These are phyloP conservation scores for Wilhelminamyces savonicus DNA, from an alignment of 805 yeast genomes.

Conservation along the genomic window DNA sequence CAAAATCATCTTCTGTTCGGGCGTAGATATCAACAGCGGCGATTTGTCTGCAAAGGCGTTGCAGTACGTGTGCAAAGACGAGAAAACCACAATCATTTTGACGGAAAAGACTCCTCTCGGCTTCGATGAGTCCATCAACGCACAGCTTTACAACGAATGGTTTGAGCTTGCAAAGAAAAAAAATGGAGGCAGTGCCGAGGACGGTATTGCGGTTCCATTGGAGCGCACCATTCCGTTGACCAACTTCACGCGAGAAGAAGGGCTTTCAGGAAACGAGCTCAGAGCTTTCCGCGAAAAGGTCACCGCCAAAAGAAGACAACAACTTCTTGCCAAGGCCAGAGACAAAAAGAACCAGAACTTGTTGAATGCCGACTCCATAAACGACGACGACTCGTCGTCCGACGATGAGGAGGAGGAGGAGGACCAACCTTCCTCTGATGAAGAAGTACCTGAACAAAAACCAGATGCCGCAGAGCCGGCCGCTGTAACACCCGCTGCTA, in stretches of 20 bases:
- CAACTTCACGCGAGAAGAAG: slow-evolving; percentile 42
- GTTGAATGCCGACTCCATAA: slow-evolving; percentile 29
- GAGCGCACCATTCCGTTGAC: slow-evolving; percentile 36
- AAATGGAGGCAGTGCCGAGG: slow-evolving; percentile 39
- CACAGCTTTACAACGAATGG: slow-evolving; percentile 52
- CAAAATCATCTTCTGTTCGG: slow-evolving; percentile 75
- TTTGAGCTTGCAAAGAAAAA: slow-evolving; percentile 28
- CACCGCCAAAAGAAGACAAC: slow-evolving; percentile 39
- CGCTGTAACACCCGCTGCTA: slow-evolving; percentile 9
- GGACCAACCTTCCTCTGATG: slow-evolving; percentile 25
- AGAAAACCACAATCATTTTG: slow-evolving; percentile 62
- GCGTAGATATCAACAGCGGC: slow-evolving; percentile 59
- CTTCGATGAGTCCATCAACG: slow-evolving; percentile 35
- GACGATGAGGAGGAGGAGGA: slow-evolving; percentile 14
- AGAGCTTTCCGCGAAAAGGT: slow-evolving; percentile 41
- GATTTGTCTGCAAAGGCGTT: slow-evolving; percentile 49
- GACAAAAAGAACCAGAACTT: slow-evolving; percentile 34
- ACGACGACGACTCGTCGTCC: slow-evolving; percentile 11
- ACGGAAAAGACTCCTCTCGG: slow-evolving; percentile 48
- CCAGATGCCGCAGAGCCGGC: slow-evolving; percentile 9
- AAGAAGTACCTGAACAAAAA: slow-evolving; percentile 7
- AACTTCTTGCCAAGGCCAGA: slow-evolving; percentile 33
- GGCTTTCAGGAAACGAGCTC: slow-evolving; percentile 45
- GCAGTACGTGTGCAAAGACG: slow-evolving; percentile 53
- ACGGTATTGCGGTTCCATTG: slow-evolving; percentile 56